Percentiles rank a stretch among this genome's conserved stretches.
Conservation (phyloP, 148 eudicot genomes). For the Amaranthus hypochondriacus region DNA sequence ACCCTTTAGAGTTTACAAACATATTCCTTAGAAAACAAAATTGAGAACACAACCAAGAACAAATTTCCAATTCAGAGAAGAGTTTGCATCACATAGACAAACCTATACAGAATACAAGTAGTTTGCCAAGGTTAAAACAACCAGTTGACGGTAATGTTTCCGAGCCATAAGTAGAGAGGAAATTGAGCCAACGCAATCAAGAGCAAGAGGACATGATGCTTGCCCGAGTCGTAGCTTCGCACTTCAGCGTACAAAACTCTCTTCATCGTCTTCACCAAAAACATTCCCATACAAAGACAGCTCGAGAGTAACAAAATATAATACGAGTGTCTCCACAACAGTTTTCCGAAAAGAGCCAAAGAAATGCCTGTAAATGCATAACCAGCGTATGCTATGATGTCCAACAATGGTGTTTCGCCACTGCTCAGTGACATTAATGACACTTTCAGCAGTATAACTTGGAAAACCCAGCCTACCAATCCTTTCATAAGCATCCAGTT, state of each 20-base stretch:
- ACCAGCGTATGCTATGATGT: constrained; percentile 70
- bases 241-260: constrained; percentile 73
- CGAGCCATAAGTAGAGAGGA: constrained; percentile 73
- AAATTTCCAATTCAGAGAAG: neutral
- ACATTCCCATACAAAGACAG: constrained; percentile 71
- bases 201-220: constrained; percentile 65
- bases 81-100: constrained; percentile 16
- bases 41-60: neutral
- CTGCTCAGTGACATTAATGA: constrained; percentile 59
- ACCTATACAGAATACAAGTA: too few relatives aligned
- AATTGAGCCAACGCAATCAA: constrained; percentile 73
- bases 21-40: neutral
- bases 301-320: constrained; percentile 60
- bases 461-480: constrained; percentile 47
- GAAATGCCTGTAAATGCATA: constrained; percentile 65
- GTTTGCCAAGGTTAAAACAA: constrained; percentile 23
- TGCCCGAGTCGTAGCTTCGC: constrained; percentile 60
- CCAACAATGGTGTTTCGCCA: constrained; percentile 70
- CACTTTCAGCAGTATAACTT: constrained; percentile 53
- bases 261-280: constrained; percentile 79
- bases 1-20: neutral
- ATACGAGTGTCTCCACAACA: constrained; percentile 47
- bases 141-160: constrained; percentile 63
- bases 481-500: constrained; percentile 48
- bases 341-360: constrained; percentile 48